phyloP scores from a whole-genome alignment of 1,284 basidiomycete genomes.

The Kalmanozyma brasiliensis region DNA sequence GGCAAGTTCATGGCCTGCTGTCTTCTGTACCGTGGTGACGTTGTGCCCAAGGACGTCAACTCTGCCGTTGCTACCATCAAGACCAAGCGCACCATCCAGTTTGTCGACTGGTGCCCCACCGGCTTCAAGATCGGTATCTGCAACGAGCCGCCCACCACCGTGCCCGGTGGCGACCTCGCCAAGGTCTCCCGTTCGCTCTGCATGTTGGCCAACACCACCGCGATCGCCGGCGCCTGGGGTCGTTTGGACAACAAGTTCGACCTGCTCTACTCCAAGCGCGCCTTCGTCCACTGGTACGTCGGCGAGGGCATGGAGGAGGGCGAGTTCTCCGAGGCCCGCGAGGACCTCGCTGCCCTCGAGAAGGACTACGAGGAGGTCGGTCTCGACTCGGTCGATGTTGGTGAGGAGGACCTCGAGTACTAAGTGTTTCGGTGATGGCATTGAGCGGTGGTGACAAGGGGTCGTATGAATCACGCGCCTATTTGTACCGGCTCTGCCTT shows the following conservation, averaged over 20 bases:
- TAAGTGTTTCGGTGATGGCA: constrained; percentile 19
- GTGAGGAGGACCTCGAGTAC: constrained; percentile 74
- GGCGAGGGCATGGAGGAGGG: constrained; percentile 99
- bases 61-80: constrained; percentile 93
- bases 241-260: constrained; percentile 99
- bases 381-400: constrained; percentile 85
- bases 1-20: constrained; percentile 85
- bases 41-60: constrained; percentile 96
- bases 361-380: constrained; percentile 78
- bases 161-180: constrained; percentile 89
- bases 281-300: constrained; percentile 74
- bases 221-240: constrained; percentile 93
- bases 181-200: constrained; percentile 93
- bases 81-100: constrained; percentile 83
- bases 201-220: constrained; percentile 95
- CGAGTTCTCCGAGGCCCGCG: constrained; percentile 96
- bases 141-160: constrained; percentile 89
- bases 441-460: not conserved
- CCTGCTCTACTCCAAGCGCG: constrained; percentile 75
- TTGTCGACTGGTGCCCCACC: constrained; percentile 97
- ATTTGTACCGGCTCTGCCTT: no score
- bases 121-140: constrained; percentile 95
- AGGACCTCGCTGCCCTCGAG: constrained; percentile 95
- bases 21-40: constrained; percentile 82
- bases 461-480: not conserved